phyloP scores from a whole-genome alignment of 208 protist genomes.

The Wallacemonas sp. region DNA sequence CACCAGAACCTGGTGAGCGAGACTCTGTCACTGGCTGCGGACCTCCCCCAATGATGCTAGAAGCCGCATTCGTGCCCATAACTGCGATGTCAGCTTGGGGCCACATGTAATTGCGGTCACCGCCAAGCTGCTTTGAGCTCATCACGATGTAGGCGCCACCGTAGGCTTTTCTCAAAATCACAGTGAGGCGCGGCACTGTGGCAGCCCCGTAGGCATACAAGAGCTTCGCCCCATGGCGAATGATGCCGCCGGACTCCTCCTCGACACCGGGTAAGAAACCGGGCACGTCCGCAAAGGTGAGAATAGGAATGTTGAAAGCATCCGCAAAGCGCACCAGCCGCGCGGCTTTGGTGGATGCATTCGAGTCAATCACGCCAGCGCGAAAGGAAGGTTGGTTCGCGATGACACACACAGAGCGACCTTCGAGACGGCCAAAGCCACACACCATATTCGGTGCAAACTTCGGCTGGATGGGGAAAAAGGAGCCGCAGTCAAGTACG shows the following conservation, averaged over 20 bases:
- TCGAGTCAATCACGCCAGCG: conserved; percentile 95
- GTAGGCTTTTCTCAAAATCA: conserved; percentile 97
- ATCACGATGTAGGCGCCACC: conserved; percentile 98
- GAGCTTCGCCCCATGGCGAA: conserved; percentile 97
- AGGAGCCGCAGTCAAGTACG: conserved; percentile 88
- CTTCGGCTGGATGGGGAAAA: conserved; percentile 94
- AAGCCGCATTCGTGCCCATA: conserved; percentile 85
- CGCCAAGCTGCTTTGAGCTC: conserved; percentile 94
- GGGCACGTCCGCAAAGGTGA: conserved; percentile 97
- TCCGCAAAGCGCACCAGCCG: conserved; percentile 97
- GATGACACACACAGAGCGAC: conserved; percentile 92
- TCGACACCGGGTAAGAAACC: conserved; percentile 95
- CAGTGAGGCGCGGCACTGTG: conserved; percentile 95
- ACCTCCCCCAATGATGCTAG: conserved; percentile 4
- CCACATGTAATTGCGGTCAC: conserved; percentile 96
- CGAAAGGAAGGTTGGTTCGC: conserved; percentile 94
- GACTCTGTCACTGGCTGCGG: neutral
- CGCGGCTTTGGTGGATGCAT: conserved; percentile 87
- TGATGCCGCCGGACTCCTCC: conserved; percentile 94
- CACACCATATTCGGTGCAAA: conserved; percentile 97
- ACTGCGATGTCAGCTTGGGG: conserved; percentile 94
- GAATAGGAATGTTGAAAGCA: conserved; percentile 96
- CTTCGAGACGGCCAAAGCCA: conserved; percentile 92
- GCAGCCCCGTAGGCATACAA: conserved; percentile 98
- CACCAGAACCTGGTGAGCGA: too few species aligned